These are phyloP conservation scores for Colletotrichum euphorbiae DNA, from an alignment of 2,329 filamentous ascomycete species.

Conservation along the genomic window DNA sequence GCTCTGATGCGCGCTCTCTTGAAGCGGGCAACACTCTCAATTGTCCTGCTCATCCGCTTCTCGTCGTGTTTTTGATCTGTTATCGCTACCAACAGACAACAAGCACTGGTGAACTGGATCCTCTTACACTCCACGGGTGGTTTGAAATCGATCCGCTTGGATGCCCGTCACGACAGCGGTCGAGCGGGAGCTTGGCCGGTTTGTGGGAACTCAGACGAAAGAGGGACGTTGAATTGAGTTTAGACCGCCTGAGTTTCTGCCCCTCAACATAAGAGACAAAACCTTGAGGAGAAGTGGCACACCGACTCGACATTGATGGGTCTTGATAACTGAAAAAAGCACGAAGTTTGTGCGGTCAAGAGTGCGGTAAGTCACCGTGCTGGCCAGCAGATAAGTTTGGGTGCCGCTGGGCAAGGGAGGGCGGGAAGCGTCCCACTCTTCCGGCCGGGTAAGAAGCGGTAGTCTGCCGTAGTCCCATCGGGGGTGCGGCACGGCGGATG, in stretches of 20 bases:
- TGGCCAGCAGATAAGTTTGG: neutral
- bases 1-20: neutral
- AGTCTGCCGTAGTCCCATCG: constrained; percentile 11
- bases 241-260: constrained; percentile 7
- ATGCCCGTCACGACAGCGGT: constrained; percentile 12
- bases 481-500: neutral
- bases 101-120: neutral
- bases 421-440: constrained; percentile 13
- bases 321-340: neutral
- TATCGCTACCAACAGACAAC: neutral
- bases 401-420: neutral
- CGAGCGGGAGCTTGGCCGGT: neutral
- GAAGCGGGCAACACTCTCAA: neutral
- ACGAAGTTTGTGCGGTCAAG: neutral
- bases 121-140: neutral
- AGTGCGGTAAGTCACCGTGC: constrained; percentile 1
- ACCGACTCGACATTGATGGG: constrained; percentile 9
- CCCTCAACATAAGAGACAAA: neutral
- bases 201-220: too few relatives aligned
- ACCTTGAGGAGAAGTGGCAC: neutral
- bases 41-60: neutral
- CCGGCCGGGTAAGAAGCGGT: constrained; percentile 19
- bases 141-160: neutral
- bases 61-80: constrained; percentile 18
- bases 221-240: constrained; percentile 3